Evolutionary conservation across 2,329 filamentous ascomycete species (phyloP), one percentile per base, ranked within the genome.

Genomic region (Didymosphaeria variabile): DNA sequence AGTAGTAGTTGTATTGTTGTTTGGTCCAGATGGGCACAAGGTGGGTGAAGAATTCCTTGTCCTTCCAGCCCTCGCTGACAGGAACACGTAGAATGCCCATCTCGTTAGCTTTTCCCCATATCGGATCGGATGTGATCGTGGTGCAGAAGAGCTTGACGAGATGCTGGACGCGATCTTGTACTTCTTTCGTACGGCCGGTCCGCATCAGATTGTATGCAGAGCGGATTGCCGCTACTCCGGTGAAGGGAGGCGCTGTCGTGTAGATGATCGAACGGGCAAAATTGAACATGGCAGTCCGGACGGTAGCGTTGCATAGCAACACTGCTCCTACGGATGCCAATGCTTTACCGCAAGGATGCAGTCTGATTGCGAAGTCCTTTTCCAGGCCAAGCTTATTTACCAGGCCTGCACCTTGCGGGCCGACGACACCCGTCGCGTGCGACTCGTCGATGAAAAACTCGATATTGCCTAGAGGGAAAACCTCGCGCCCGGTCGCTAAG

Each of bases 381-480:
- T 75, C 72, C 6, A 77, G 54, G 1, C 71, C 70, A 23, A 72
- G 59, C 17, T 52, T 31, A 6, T 21, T 57, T 9, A 89, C 87
- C 0, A 90, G 70, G 0, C 89, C 89, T 1, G 81, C 76, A 0
- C 88, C 88, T 2, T 79, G 68, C 0, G 77, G 64, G 0, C 88
- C 89, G 17, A 88, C 78, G 0, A 89, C 74, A 0, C 88, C 88
- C 0, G 83, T 87, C 0, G 86, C 87, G 66, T 91, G 89, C 0
- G 89, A 88, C 70, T 91, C 89, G 59, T 91, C 89, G 1, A 91
- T 84, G 10, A 91, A 81, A 12, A 91, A 78, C 59, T 89, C 81
- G 0, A 83, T 85, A 52, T 92, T 93, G 0, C 83, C 83, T 0
- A 60, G 62, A 0, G 88, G 86, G 0, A 92, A 79, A 0, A 85